Conservation (phyloP, 805 yeast species). For the Kodamaea kaohsiungensis region DNA sequence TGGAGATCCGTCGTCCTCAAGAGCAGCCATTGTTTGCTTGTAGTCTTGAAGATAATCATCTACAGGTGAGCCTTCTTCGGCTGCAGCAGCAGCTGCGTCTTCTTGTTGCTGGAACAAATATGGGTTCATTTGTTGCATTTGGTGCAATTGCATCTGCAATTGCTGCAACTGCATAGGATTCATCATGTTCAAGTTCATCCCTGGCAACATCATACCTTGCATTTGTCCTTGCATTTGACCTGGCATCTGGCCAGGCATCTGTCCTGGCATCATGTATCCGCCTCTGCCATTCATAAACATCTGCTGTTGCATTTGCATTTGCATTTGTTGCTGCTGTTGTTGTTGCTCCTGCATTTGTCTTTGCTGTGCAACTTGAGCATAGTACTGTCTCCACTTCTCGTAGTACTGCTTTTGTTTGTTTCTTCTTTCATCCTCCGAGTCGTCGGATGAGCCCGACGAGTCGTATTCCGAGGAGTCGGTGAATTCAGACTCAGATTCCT, state of each 20-base stretch:
- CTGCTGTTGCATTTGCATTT: constrained; percentile 11
- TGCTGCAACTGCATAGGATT: constrained; percentile 11
- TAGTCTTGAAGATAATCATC: constrained; percentile 7
- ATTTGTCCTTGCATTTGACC: constrained; percentile 2
- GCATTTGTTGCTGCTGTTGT: constrained; percentile 15
- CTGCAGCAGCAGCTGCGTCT: background rate
- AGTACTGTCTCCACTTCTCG: constrained; percentile 41
- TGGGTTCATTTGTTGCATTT: constrained; percentile 15
- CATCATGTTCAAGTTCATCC: constrained; percentile 12
- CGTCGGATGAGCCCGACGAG: constrained; percentile 10
- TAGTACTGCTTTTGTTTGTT: constrained; percentile 30
- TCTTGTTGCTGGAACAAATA: constrained; percentile 2
- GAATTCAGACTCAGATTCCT: constrained; percentile 9
- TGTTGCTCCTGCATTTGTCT: constrained; percentile 19
- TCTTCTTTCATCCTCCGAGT: constrained; percentile 9
- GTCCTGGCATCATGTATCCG: background rate
- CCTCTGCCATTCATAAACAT: constrained; percentile 5
- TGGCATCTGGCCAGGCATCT: constrained; percentile 14
- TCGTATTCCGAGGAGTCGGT: constrained; percentile 14
- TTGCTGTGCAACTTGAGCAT: constrained; percentile 23
- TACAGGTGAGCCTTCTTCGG: background rate
- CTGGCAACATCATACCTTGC: constrained; percentile 8
- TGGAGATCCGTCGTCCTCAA: constrained; percentile 16
- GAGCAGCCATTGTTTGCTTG: constrained; percentile 5
- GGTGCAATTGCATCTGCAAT: constrained; percentile 18